Evolutionary conservation across 768 basidiomycete genomes (phyloP).

Genomic region (Sarcomyxa edulis): DNA sequence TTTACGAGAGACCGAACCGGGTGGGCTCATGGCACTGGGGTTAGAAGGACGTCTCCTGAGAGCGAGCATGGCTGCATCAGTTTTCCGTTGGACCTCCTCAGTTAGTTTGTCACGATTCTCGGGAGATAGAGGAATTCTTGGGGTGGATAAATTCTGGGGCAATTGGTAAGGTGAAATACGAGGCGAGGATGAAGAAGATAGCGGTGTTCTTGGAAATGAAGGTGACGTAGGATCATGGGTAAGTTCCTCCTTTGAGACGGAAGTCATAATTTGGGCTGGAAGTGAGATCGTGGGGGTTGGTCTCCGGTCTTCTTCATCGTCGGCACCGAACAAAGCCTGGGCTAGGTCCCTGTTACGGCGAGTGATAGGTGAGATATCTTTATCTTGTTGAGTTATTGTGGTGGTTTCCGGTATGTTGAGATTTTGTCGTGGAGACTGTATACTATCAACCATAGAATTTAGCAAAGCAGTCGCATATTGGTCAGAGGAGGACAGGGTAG

Average conservation of each 20-base stretch:
- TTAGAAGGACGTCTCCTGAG: conserved; percentile 48
- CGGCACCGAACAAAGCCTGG: conserved; percentile 63
- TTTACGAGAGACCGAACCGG: conserved; percentile 42
- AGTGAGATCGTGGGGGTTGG: conserved; percentile 13
- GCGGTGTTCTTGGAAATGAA: not conserved
- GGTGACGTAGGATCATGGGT: not conserved
- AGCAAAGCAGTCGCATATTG: conserved; percentile 61
- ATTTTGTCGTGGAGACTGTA: conserved; percentile 33
- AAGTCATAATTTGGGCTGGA: conserved; percentile 17
- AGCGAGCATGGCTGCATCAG: conserved; percentile 59
- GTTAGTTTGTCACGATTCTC: conserved; percentile 53
- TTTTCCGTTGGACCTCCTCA: conserved; percentile 61
- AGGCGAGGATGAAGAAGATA: conserved; percentile 9
- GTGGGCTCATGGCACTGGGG: conserved; percentile 33
- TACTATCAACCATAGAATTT: conserved; percentile 53
- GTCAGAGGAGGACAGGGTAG: conserved; percentile 23
- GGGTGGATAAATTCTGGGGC: conserved; percentile 36
- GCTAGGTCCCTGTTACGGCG: conserved; percentile 73
- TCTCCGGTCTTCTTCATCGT: conserved; percentile 23
- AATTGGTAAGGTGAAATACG: conserved; percentile 26
- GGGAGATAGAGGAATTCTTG: conserved; percentile 35
- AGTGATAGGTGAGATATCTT: conserved; percentile 42
- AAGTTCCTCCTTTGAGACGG: not conserved
- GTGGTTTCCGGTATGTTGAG: conserved; percentile 15
- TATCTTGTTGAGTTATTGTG: conserved; percentile 18